Conservation (phyloP, 2,329 filamentous ascomycete genomes). For the Teratosphaeria epicoccoides region DNA sequence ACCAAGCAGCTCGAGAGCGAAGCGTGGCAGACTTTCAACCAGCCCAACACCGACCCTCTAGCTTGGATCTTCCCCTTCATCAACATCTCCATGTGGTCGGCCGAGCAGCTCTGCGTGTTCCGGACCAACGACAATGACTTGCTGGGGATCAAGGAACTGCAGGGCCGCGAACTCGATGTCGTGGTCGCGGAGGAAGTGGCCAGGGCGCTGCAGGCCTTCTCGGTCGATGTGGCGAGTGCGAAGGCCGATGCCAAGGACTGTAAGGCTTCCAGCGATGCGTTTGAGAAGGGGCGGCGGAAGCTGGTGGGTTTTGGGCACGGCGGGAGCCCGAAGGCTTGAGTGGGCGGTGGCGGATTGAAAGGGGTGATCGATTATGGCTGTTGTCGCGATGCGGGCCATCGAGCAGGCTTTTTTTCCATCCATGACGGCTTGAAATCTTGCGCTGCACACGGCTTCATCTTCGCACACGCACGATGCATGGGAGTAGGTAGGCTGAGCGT, state of each 20-base stretch:
- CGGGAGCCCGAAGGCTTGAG: too few relatives aligned
- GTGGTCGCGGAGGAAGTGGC: slow-evolving; percentile 1
- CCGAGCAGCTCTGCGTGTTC: slow-evolving; percentile 1
- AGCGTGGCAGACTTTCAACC: background rate
- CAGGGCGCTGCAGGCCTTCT: background rate
- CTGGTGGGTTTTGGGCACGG: too few relatives aligned
- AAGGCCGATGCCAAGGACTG: background rate
- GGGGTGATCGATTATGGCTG: too few relatives aligned
- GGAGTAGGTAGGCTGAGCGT: too few relatives aligned
- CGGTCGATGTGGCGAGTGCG: background rate
- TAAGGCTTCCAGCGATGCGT: background rate
- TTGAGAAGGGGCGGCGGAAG: slow-evolving; percentile 1
- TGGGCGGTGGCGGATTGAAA: too few relatives aligned
- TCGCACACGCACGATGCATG: too few relatives aligned
- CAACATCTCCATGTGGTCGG: slow-evolving; percentile 3
- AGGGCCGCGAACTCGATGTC: background rate
- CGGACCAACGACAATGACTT: slow-evolving; percentile 1
- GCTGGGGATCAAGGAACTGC: slow-evolving; percentile 1
- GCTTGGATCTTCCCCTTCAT: slow-evolving; percentile 6
- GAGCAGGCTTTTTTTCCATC: too few relatives aligned
- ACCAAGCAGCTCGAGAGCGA: background rate
- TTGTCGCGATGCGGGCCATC: too few relatives aligned
- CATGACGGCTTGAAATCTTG: too few relatives aligned
- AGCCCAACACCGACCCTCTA: background rate
- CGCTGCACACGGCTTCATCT: too few relatives aligned